These are phyloP conservation scores for Coemansia sp. DNA, from an alignment of 192 early-diverging fungal genomes.

Conservation along the genomic window DNA sequence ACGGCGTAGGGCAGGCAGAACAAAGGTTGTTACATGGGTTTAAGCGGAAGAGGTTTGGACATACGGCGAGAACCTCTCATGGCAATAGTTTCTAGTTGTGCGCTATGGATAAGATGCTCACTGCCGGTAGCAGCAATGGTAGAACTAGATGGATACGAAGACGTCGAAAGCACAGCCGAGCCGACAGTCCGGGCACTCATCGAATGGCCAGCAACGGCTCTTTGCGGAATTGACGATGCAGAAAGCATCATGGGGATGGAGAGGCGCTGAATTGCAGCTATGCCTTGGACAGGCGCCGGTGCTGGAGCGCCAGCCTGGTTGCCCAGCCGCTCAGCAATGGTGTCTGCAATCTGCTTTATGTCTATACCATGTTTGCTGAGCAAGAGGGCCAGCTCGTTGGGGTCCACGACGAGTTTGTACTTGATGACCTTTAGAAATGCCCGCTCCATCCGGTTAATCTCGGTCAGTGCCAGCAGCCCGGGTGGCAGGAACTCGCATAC, in stretches of 20 bases:
- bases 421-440: conserved; percentile 43
- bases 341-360: conserved; percentile 36
- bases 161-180: conserved; percentile 6
- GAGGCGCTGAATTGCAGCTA: background rate
- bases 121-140: conserved; percentile 9
- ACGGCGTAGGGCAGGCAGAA: background rate
- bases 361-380: conserved; percentile 48
- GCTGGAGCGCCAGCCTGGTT: background rate
- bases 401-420: conserved; percentile 52
- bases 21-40: background rate
- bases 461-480: conserved; percentile 27
- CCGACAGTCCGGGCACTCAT: conserved; percentile 27
- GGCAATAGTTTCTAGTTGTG: conserved; percentile 14
- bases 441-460: conserved; percentile 48
- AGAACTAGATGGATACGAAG: background rate
- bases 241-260: background rate
- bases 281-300: background rate
- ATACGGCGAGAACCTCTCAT: conserved; percentile 10
- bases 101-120: conserved; percentile 12
- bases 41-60: conserved; percentile 28
- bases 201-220: conserved; percentile 44
- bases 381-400: conserved; percentile 43
- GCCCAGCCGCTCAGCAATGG: conserved; percentile 24
- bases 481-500: conserved; percentile 46
- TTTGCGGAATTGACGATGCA: conserved; percentile 13